Evolutionary conservation across 768 basidiomycete species (phyloP).

Genomic region (Leucosporidium yakuticum): DNA sequence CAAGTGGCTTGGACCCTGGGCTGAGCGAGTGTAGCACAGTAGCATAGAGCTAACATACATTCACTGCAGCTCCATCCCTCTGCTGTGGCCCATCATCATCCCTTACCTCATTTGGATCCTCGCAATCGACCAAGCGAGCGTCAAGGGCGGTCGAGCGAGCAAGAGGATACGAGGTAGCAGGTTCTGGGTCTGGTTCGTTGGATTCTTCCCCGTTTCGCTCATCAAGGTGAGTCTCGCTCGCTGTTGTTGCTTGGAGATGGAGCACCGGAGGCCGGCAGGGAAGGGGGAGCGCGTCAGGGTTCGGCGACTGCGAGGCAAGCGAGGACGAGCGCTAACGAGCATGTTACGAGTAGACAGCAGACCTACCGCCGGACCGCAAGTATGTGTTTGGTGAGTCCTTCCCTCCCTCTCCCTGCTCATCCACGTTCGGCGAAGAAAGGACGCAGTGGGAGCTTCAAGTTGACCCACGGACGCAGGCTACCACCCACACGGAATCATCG

Average conservation of each 20-base stretch:
- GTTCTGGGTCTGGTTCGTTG: constrained; percentile 54
- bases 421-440: not conserved
- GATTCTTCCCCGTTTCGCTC: constrained; percentile 32
- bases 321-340: not conserved
- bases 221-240: constrained; percentile 46
- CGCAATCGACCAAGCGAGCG: constrained; percentile 70
- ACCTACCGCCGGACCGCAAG: constrained; percentile 81
- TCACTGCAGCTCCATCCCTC: constrained; percentile 67
- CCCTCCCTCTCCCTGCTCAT: not conserved
- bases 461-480: constrained; percentile 50
- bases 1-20: not conserved
- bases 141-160: constrained; percentile 62
- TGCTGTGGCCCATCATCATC: constrained; percentile 75
- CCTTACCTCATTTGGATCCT: constrained; percentile 72
- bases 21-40: not conserved
- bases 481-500: constrained; percentile 98
- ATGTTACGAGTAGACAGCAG: constrained; percentile 59
- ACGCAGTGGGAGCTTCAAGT: not conserved
- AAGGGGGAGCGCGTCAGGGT: not conserved
- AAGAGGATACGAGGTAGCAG: constrained; percentile 64
- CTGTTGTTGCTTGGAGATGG: not conserved
- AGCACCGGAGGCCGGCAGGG: not conserved
- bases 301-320: not conserved
- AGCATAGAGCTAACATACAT: not conserved
- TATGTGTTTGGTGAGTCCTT: constrained; percentile 67